Percentiles rank a stretch among this genome's conserved stretches.
These are phyloP conservation scores for Lactifluus pinguis DNA, from an alignment of 768 basidiomycete genomes.

Conservation along the genomic window DNA sequence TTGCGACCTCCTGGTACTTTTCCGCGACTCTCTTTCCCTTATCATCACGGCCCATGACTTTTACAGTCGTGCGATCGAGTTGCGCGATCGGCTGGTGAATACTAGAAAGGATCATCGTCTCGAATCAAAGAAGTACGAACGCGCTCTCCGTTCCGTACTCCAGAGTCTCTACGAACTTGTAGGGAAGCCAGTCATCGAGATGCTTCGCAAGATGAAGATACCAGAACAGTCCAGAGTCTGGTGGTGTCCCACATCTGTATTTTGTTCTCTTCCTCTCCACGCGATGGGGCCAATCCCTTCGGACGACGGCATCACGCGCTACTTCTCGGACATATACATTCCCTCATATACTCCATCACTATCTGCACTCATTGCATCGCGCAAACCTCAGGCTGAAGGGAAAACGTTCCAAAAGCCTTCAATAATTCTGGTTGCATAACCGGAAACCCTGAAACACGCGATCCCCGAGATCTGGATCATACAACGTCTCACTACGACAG, in stretches of 20 bases:
- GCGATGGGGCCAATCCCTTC: too few relatives aligned
- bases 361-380: too few relatives aligned
- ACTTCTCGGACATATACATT: too few relatives aligned
- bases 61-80: background rate
- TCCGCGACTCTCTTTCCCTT: background rate
- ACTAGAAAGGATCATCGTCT: background rate
- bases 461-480: too few relatives aligned
- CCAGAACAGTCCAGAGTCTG: background rate
- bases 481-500: too few relatives aligned
- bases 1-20: conserved; percentile 1
- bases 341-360: too few relatives aligned
- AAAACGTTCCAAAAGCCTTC: too few relatives aligned
- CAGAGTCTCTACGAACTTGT: background rate
- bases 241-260: background rate
- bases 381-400: too few relatives aligned
- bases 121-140: background rate
- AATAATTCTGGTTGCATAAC: too few relatives aligned
- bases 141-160: background rate
- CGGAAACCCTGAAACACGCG: too few relatives aligned
- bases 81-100: background rate
- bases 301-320: too few relatives aligned
- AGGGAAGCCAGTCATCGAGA: background rate
- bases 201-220: background rate
- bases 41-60: background rate
- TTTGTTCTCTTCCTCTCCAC: background rate